A percentile compares a stretch with the other conserved stretches of the same genome.
phyloP scores from a whole-genome alignment of 2,329 filamentous ascomycete species.

The Fusarium sp. region DNA sequence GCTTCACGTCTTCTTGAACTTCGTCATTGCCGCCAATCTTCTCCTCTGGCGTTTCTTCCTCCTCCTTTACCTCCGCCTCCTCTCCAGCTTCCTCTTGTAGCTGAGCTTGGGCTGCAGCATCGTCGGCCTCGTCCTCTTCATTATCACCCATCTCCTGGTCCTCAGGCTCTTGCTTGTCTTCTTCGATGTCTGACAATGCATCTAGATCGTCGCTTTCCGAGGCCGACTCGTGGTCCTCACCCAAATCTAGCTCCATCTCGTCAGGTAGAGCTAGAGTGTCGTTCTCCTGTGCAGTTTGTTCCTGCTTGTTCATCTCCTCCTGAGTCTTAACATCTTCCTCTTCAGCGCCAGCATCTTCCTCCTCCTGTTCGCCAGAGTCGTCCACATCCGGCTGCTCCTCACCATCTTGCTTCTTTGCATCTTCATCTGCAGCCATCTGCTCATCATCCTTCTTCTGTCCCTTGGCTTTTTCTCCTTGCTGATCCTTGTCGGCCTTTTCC shows the following conservation, averaged over 20 bases:
- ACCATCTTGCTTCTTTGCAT: slow-evolving; percentile 66
- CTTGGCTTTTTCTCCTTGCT: slow-evolving; percentile 80
- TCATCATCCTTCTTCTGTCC: slow-evolving; percentile 78
- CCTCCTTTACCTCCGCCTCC: slow-evolving; percentile 72
- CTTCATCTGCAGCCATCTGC: slow-evolving; percentile 72
- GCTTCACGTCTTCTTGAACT: slow-evolving; percentile 61
- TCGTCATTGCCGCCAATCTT: slow-evolving; percentile 58
- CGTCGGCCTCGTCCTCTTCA: slow-evolving; percentile 56
- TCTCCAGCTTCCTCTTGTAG: slow-evolving; percentile 56
- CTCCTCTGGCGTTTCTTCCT: slow-evolving; percentile 69
- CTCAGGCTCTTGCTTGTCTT: slow-evolving; percentile 58
- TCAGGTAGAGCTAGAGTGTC: slow-evolving; percentile 88
- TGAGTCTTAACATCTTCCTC: slow-evolving; percentile 70
- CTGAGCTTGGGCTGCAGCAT: slow-evolving; percentile 57
- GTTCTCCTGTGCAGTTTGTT: slow-evolving; percentile 85
- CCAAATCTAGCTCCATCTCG: slow-evolving; percentile 88
- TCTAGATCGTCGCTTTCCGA: slow-evolving; percentile 72
- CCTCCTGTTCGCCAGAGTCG: slow-evolving; percentile 59
- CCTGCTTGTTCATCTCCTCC: slow-evolving; percentile 72
- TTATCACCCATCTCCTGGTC: slow-evolving; percentile 58
- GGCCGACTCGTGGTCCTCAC: slow-evolving; percentile 75
- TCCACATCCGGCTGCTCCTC: slow-evolving; percentile 60
- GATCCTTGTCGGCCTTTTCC: slow-evolving; percentile 86
- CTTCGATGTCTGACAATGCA: slow-evolving; percentile 69
- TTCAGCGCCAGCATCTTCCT: slow-evolving; percentile 74